Base-by-base conservation (phyloP, 495 filamentous ascomycete species). In the Lophium mytilinum region DNA sequence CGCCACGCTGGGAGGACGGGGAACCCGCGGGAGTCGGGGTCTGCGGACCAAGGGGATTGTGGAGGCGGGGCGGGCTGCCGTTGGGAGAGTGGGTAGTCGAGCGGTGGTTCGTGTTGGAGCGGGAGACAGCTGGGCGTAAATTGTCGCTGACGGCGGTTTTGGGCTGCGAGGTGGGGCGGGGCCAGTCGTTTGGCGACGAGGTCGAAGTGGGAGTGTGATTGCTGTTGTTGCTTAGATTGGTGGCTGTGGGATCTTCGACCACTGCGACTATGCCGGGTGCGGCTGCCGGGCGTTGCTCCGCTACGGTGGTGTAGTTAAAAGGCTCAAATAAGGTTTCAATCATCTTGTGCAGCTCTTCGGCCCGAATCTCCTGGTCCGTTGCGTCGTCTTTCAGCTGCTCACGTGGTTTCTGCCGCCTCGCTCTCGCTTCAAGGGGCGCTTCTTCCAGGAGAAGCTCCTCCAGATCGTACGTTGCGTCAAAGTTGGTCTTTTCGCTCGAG, bases 401-500 rank as follows among this genome's bases (percentile, higher is more conserved):
- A 52, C 93, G 80, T 0, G 93, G 93, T 69, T 96, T 95, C 70
- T 98, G 93, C 63, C 91, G 80, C 58, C 93, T 82, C 41, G 93
- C 89, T 59, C 93, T 77, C 35, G 94, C 93, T 71, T 98, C 93
- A 5, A 98, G 74, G 11, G 93, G 93, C 24, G 93, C 94, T 69
- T 98, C 93, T 72, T 98, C 94, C 47, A 98, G 72, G 19, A 98
- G 72, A 30, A 98, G 72, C 69, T 98, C 93, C 68, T 98, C 93
- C 52, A 98, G 71, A 72, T 98, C 93, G 67, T 98, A 98, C 1
- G 93, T 98, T 4, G 93, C 93, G 72, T 98, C 93, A 60, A 98
- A 98, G 70, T 98, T 98, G 6, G 94, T 96, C 79, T 98, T 98
- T 50, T 98, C 93, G 48, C 88, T 87, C 0, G 91, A 95, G 6